Evolutionary conservation across 495 filamentous ascomycete genomes (phyloP).

Genomic region (Hapsidospora chrysogenum): DNA sequence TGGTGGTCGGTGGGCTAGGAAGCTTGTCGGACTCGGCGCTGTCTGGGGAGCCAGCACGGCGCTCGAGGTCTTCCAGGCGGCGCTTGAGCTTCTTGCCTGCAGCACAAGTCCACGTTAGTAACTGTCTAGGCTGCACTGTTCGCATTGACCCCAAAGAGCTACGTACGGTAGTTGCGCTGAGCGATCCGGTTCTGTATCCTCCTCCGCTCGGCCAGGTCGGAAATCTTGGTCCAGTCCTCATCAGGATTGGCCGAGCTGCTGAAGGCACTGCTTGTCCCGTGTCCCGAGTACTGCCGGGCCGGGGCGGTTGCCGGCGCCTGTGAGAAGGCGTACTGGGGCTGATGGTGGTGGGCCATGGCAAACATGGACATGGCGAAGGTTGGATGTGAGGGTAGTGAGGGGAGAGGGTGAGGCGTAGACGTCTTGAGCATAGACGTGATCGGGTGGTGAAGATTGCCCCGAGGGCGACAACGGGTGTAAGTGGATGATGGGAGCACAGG

Average conservation of each 20-base stretch:
- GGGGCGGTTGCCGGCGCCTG: no score
- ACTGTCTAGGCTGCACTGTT: neutral
- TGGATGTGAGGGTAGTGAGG: no score
- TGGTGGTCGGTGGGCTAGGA: conserved; percentile 18
- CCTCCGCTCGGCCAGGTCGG: conserved; percentile 82
- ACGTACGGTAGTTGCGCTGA: conserved; percentile 95
- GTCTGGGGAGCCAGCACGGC: conserved; percentile 73
- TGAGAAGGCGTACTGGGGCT: no score
- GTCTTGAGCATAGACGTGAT: no score
- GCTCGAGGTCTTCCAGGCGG: conserved; percentile 88
- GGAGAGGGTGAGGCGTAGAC: no score
- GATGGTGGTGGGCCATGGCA: no score
- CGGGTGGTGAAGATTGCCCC: no score
- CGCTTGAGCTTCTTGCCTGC: conserved; percentile 98
- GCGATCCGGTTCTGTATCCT: conserved; percentile 97
- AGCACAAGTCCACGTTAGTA: neutral
- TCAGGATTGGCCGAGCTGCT: conserved; percentile 91
- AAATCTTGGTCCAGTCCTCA: conserved; percentile 99
- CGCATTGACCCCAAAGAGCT: neutral
- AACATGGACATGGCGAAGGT: no score
- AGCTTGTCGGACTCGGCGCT: conserved; percentile 35
- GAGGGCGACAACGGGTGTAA: no score
- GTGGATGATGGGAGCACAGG: no score
- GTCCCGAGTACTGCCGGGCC: conserved; percentile 43
- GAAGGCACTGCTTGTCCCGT: conserved; percentile 88